These are phyloP conservation scores for Galerina marginata DNA, from an alignment of 768 basidiomycete species.

Conservation along the genomic window DNA sequence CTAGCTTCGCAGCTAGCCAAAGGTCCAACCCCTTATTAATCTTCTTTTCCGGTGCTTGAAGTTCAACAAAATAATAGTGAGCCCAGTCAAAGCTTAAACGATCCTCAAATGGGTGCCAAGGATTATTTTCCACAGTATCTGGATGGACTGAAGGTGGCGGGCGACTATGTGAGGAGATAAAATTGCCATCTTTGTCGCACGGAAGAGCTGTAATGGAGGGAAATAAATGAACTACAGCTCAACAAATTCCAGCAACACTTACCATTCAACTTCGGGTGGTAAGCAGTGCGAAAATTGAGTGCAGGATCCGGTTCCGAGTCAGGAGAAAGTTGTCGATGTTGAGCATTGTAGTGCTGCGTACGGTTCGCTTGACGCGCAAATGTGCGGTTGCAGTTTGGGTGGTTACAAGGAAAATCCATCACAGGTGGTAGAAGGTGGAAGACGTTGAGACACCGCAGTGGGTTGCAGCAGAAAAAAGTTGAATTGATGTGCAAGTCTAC, in stretches of 20 bases:
- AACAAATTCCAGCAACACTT: no score
- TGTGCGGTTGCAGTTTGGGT: background rate
- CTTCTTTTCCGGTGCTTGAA: slow-evolving; percentile 27
- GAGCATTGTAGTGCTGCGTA: slow-evolving; percentile 5
- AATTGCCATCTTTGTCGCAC: slow-evolving; percentile 16
- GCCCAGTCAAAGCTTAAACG: slow-evolving; percentile 33
- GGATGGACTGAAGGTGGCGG: background rate
- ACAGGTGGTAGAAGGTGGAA: no score
- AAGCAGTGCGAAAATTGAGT: slow-evolving; percentile 7
- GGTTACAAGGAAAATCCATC: background rate
- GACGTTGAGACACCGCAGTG: no score
- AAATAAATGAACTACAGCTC: no score
- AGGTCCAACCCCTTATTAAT: slow-evolving; percentile 28
- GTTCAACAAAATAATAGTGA: slow-evolving; percentile 27
- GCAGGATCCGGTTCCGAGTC: slow-evolving; percentile 8
- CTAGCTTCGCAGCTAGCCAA: slow-evolving; percentile 27
- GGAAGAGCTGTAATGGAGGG: slow-evolving; percentile 16
- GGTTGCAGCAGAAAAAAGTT: no score
- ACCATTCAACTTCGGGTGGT: slow-evolving; percentile 23
- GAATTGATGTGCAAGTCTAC: no score
- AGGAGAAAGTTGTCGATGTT: slow-evolving; percentile 6
- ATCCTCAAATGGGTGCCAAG: slow-evolving; percentile 33
- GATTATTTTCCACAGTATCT: slow-evolving; percentile 11
- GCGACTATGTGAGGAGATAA: background rate
- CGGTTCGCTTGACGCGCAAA: background rate